phyloP scores from a whole-genome alignment of 2,329 filamentous ascomycete genomes.

The Decorospora gaudefroyi region DNA sequence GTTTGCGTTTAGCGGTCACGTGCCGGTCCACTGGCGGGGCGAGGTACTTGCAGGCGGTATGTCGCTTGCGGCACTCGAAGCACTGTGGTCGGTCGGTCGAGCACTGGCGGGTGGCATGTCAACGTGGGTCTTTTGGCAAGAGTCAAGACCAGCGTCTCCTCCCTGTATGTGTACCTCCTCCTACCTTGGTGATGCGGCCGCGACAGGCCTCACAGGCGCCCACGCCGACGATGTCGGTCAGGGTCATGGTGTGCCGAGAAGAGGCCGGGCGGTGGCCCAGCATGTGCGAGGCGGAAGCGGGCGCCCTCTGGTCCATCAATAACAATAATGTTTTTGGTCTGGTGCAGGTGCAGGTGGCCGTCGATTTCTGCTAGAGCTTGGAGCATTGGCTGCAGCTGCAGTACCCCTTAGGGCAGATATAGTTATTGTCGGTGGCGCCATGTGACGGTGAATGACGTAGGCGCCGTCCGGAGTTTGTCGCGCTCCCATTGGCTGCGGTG shows the following conservation, averaged over 20 bases:
- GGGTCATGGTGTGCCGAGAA: constrained; percentile 3
- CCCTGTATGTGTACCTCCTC: not conserved
- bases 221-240: constrained; percentile 2
- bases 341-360: too few species aligned
- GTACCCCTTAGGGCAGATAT: too few species aligned
- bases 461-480: too few species aligned
- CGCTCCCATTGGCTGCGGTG: constrained; percentile 3
- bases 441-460: too few species aligned
- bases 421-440: too few species aligned
- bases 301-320: not conserved
- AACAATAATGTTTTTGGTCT: not conserved
- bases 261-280: not conserved
- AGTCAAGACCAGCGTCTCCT: too few species aligned
- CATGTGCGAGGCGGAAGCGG: not conserved
- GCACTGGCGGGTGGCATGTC: constrained; percentile 1
- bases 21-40: not conserved
- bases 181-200: constrained; percentile 9
- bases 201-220: constrained; percentile 8
- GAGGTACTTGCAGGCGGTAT: constrained; percentile 3
- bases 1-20: constrained; percentile 2
- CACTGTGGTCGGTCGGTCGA: constrained; percentile 6
- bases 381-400: too few species aligned
- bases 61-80: constrained; percentile 3
- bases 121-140: too few species aligned
- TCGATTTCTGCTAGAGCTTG: too few species aligned